Base-by-base conservation (phyloP, 2,329 filamentous ascomycete species). In the Amylocarpus encephaloides region DNA sequence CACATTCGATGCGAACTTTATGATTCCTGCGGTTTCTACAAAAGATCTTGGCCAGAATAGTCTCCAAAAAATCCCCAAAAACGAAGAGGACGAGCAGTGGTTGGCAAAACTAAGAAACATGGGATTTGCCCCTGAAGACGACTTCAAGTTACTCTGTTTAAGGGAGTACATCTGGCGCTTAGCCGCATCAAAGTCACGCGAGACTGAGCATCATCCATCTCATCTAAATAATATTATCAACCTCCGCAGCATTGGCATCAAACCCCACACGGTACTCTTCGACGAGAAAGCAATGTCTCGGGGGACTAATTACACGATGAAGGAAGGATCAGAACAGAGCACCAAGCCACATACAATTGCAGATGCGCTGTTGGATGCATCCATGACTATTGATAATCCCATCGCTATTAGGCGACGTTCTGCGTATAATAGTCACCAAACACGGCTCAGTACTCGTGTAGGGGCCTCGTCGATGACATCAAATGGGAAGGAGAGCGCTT, bases 21-120 rank as follows among this genome's bases (percentile, higher is more conserved):
- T 74, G 13, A 61, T 79, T 18, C 74, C 78, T 10, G 71, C 73
- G 2, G 75, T 80, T 53, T 75, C 78, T 41, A 73, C 77, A 42
- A 76, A 73, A 61, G 82, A 85, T 53, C 66, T 77, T 46, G 75
- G 75, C 34, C 66, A 72, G 43, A 78, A 77, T 59, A 73, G 80
- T 9, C 69, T 93, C 26, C 77, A 74, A 55, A 82, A 80, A 58
- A 71, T 86, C 3, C 70, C 78, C 0, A 91, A 83, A 63, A 95
- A 91, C 58, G 90, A 95, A 7, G 92, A 97, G 66, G 93, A 98
- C 64, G 90, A 96, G 55, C 82, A 90, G 59, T 97, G 93, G 91
- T 73, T 98, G n/a, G 75, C 79, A 12, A 86, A 89, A 56, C 71
- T 98, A 43, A 81, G 87, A 45, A 95, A 88, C 56, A 80, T 95